Evolutionary conservation across 2,329 filamentous ascomycete species (phyloP), one percentile per base, ranked within the genome.

Genomic region (Stemphylium vesicarium): DNA sequence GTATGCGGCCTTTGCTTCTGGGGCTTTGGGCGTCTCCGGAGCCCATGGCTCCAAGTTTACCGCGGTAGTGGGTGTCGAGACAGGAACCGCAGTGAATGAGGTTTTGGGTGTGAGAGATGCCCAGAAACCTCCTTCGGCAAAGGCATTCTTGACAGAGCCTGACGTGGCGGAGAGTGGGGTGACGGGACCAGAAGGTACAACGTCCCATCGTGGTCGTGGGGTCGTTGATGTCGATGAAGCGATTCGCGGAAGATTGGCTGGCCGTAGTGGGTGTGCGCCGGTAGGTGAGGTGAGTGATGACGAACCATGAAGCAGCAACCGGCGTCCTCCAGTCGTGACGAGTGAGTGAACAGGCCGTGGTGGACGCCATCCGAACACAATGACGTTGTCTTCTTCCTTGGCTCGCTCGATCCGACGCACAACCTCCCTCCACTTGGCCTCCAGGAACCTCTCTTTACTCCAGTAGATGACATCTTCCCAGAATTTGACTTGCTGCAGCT

Each of bases 111-210:
- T 41, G 22, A 61, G 51, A 16, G 45, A 55, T 15, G 52, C 60
- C 64, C 63, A 64, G 37, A 57, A 58, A 7, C 63, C 65, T 4
- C 54, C 60, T 16, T 35, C 45, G 2, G 57, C 56, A 39, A 69
- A 69, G 1, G 65, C 55, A 10, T 68, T 68, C 31, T 55, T 58
- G 3, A 50, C 10, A 4, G 58, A 53, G 1, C 52, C 41, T 26
- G 36, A 24, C 6, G 48, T 54, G 2, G 61, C 51, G 1, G 63
- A 57, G 0, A 65, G 46, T 8, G 65, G 62, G 10, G 59, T 65
- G 13, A 50, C 38, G 6, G 60, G 60, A 0, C 59, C 56, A 10
- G 44, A 18, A 3, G 41, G 29, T 16, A 60, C 33, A 37, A 62
- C 12, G 15, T 63, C 63, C 63, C 65, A 65, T 6, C 60, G 59